phyloP scores from a whole-genome alignment of 1,284 basidiomycete species.

The Fomitopsis palustris region DNA sequence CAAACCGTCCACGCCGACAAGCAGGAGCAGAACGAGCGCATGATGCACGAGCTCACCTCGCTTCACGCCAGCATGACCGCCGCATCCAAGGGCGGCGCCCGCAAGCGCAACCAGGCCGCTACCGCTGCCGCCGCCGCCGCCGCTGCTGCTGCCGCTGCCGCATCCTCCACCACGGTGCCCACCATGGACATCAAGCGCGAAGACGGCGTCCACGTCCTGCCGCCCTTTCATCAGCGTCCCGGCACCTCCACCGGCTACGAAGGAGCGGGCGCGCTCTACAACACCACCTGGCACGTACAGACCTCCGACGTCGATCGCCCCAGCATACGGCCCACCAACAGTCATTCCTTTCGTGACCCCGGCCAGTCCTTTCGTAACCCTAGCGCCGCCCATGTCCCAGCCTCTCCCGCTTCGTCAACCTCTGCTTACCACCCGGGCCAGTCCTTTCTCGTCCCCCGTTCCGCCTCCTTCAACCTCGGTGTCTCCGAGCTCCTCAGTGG shows the following conservation, averaged over 20 bases:
- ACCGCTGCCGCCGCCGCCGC: slow-evolving; percentile 16
- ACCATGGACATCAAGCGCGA: slow-evolving; percentile 52
- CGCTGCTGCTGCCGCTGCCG: slow-evolving; percentile 18
- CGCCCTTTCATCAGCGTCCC: slow-evolving; percentile 49
- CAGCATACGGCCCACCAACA: slow-evolving; percentile 30
- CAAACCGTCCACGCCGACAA: slow-evolving; percentile 95
- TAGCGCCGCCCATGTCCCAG: slow-evolving; percentile 6
- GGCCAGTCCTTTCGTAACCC: slow-evolving; percentile 64
- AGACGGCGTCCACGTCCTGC: slow-evolving; percentile 31
- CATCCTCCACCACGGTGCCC: slow-evolving; percentile 19
- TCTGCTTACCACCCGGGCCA: slow-evolving; percentile 43
- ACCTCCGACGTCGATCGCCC: slow-evolving; percentile 36
- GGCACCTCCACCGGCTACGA: slow-evolving; percentile 71
- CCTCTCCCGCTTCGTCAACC: slow-evolving; percentile 43
- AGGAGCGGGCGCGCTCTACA: slow-evolving; percentile 39
- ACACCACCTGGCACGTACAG: slow-evolving; percentile 34
- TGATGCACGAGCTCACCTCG: slow-evolving; percentile 87
- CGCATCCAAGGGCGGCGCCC: slow-evolving; percentile 53
- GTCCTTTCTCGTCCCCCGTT: slow-evolving; percentile 63
- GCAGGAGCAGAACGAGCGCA: slow-evolving; percentile 82
- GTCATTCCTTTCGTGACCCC: slow-evolving; percentile 67
- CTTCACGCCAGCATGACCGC: slow-evolving; percentile 85
- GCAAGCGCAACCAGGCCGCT: slow-evolving; percentile 33
- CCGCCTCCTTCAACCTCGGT: slow-evolving; percentile 47
- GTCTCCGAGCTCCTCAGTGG: slow-evolving; percentile 38